These are phyloP conservation scores for Penicillium verhagenii DNA, from an alignment of 495 filamentous ascomycete species.

Conservation along the genomic window DNA sequence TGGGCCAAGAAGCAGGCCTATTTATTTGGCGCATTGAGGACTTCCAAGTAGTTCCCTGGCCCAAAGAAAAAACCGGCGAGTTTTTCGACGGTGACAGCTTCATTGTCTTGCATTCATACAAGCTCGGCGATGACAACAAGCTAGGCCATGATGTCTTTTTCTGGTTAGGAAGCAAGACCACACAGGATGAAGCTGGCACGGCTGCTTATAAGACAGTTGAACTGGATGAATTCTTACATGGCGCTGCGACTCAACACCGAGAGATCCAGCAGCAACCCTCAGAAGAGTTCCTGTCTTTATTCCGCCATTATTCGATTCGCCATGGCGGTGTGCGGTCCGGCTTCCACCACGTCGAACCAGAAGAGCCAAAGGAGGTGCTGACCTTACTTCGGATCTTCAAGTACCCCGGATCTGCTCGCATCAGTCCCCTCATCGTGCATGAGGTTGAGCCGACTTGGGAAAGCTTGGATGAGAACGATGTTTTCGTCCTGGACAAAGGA, in stretches of 20 bases:
- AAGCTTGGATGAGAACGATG: constrained; percentile 60
- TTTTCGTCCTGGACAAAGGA: constrained; percentile 58
- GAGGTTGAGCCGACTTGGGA: constrained; percentile 61
- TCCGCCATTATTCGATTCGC: constrained; percentile 52
- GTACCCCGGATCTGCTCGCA: constrained; percentile 40
- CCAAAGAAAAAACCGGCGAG: constrained; percentile 48
- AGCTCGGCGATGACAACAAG: constrained; percentile 49
- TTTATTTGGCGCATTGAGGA: constrained; percentile 61
- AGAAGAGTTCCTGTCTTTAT: constrained; percentile 56
- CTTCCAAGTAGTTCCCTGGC: constrained; percentile 60
- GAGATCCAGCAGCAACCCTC: constrained; percentile 56
- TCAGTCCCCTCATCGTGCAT: constrained; percentile 52
- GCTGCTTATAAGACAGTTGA: constrained; percentile 68
- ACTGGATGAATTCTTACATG: constrained; percentile 61
- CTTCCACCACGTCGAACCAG: constrained; percentile 56
- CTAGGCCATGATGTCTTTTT: constrained; percentile 59
- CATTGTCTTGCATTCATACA: constrained; percentile 57
- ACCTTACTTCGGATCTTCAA: constrained; percentile 60
- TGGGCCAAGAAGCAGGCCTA: constrained; percentile 50
- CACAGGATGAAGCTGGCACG: constrained; percentile 62
- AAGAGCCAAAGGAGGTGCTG: constrained; percentile 35
- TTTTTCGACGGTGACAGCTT: constrained; percentile 66
- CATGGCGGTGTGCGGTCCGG: constrained; percentile 59
- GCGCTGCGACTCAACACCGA: constrained; percentile 57
- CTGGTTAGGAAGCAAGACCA: constrained; percentile 59